Percentiles rank a stretch among this genome's conserved stretches.
Conservation (phyloP, 2,329 filamentous ascomycete genomes). For the Magnaporthiopsis poae region DNA sequence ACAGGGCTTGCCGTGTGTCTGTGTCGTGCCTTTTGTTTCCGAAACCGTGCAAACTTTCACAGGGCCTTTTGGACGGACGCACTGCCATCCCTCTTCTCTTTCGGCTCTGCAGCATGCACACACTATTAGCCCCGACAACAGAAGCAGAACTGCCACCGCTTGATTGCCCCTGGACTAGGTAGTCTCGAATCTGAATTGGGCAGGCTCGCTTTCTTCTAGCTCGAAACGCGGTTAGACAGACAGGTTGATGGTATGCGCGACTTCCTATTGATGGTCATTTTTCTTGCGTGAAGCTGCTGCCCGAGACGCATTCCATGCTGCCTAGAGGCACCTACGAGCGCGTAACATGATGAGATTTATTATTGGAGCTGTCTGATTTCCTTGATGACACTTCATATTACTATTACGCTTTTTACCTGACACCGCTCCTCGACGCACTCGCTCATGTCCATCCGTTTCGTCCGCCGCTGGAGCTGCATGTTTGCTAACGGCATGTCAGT, state of each 20-base stretch:
- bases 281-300: slow-evolving; percentile 3
- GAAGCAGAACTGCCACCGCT: background rate
- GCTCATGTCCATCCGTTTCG: background rate
- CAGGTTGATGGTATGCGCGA: background rate
- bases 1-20: background rate
- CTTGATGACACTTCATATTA: slow-evolving; percentile 41
- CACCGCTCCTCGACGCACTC: slow-evolving; percentile 2
- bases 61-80: background rate
- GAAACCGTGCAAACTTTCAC: background rate
- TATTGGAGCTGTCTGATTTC: slow-evolving; percentile 66
- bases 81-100: background rate
- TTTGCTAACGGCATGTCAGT: background rate
- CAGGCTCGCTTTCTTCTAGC: background rate
- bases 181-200: background rate
- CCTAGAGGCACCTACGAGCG: background rate
- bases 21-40: background rate
- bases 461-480: background rate
- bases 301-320: background rate
- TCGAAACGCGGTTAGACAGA: background rate
- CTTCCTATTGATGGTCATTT: background rate
- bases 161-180: background rate
- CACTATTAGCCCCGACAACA: background rate
- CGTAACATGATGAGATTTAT: slow-evolving; percentile 39
- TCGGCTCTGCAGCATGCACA: background rate
- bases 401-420: slow-evolving; percentile 27